Percentiles rank a stretch among this genome's conserved stretches.
These are phyloP conservation scores for Wallacemonas sp. DNA, from an alignment of 208 protist species.

Conservation along the genomic window DNA sequence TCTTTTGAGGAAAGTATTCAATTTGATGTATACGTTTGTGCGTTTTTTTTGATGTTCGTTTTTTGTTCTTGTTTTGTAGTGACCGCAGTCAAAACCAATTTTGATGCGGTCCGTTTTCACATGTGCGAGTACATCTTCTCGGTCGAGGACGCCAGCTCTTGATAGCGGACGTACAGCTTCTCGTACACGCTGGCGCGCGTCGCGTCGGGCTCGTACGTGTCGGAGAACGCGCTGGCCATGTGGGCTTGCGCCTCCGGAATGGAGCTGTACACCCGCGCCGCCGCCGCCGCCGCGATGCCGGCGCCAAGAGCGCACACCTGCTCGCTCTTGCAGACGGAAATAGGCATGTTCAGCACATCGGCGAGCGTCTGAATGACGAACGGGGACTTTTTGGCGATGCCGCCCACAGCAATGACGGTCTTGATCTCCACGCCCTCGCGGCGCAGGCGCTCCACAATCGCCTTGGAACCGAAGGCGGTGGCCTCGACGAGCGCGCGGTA, in stretches of 20 bases:
- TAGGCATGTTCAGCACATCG: slow-evolving; percentile 58
- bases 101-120: slow-evolving; percentile 3
- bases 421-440: slow-evolving; percentile 58
- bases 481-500: slow-evolving; percentile 53
- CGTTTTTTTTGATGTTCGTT: no score
- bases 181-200: slow-evolving; percentile 31
- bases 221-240: slow-evolving; percentile 42
- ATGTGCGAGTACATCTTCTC: slow-evolving; percentile 46
- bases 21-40: no score
- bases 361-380: slow-evolving; percentile 49
- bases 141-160: slow-evolving; percentile 29
- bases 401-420: slow-evolving; percentile 59
- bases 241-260: slow-evolving; percentile 43
- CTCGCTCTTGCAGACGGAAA: slow-evolving; percentile 49
- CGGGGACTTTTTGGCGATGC: slow-evolving; percentile 54
- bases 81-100: slow-evolving; percentile 5
- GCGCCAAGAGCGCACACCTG: slow-evolving; percentile 59
- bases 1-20: no score
- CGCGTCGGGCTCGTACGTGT: slow-evolving; percentile 32
- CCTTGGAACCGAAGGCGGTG: slow-evolving; percentile 49
- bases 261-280: slow-evolving; percentile 39
- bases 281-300: slow-evolving; percentile 53
- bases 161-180: slow-evolving; percentile 40
- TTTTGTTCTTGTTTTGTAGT: no score
- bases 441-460: slow-evolving; percentile 55